Evolutionary conservation across 225 moss, liverwort and hornwort genomes (phyloP).

Genomic region (Marchantia paleacea): DNA sequence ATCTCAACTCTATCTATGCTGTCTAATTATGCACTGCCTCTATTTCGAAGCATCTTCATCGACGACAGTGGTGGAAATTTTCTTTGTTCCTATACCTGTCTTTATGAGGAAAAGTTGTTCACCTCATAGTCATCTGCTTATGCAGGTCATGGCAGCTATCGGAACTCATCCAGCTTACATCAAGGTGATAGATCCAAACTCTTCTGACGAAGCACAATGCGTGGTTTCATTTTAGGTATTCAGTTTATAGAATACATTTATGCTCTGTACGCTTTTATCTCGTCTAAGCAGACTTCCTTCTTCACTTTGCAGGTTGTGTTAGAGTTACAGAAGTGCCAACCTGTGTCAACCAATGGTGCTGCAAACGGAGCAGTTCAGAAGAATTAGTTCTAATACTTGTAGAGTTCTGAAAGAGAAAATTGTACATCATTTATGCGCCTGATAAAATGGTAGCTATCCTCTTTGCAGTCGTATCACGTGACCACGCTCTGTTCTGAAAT

Average conservation of each 20-base stretch:
- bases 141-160: slow-evolving; percentile 73
- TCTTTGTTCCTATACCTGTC: too few relatives aligned
- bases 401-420: background rate
- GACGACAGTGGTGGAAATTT: too few relatives aligned
- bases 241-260: background rate
- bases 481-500: background rate
- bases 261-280: background rate
- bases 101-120: background rate
- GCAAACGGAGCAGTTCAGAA: slow-evolving; percentile 10
- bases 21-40: too few relatives aligned
- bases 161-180: slow-evolving; percentile 66
- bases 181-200: slow-evolving; percentile 37
- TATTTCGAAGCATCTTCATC: too few relatives aligned
- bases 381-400: background rate
- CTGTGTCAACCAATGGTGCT: slow-evolving; percentile 20
- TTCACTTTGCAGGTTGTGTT: slow-evolving; percentile 4
- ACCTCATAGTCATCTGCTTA: background rate
- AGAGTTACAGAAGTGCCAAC: slow-evolving; percentile 23
- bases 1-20: background rate
- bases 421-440: background rate
- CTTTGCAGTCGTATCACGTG: background rate
- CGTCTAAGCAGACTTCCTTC: background rate
- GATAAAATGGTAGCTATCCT: background rate
- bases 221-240: background rate
- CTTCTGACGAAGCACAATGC: background rate